Conservation (phyloP, 2,329 filamentous ascomycete species). For the Cytospora mali region DNA sequence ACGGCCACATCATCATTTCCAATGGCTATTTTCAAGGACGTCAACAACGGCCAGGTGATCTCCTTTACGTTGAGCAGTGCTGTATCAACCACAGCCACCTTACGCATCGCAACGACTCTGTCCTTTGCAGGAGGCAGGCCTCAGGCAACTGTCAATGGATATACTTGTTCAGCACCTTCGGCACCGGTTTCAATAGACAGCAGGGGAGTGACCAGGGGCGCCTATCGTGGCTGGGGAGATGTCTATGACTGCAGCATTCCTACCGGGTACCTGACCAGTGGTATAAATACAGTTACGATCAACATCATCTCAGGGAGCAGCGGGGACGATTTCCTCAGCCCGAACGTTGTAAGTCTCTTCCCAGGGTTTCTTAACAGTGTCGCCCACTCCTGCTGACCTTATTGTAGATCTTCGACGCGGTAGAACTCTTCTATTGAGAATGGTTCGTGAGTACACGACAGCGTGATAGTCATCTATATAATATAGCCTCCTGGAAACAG, state of each 20-base stretch:
- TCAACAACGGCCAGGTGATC: slow-evolving; percentile 63
- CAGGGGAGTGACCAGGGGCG: slow-evolving; percentile 66
- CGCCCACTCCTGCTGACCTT: not conserved
- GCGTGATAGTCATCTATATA: too few relatives aligned
- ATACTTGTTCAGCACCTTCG: slow-evolving; percentile 48
- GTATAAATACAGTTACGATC: slow-evolving; percentile 66
- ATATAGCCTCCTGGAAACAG: too few relatives aligned
- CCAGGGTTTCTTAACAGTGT: not conserved
- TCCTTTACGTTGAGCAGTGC: slow-evolving; percentile 57
- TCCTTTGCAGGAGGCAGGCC: slow-evolving; percentile 63
- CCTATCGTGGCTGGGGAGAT: slow-evolving; percentile 65
- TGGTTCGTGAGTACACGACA: too few relatives aligned
- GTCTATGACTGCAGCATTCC: slow-evolving; percentile 66
- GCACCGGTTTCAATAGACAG: slow-evolving; percentile 66
- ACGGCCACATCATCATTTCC: slow-evolving; percentile 57
- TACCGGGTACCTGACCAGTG: slow-evolving; percentile 59
- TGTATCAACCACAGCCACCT: slow-evolving; percentile 55
- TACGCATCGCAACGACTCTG: slow-evolving; percentile 67
- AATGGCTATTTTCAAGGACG: slow-evolving; percentile 66
- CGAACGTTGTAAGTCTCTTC: slow-evolving; percentile 52
- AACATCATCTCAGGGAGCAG: slow-evolving; percentile 60
- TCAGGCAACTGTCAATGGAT: slow-evolving; percentile 58
- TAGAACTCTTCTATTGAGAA: slow-evolving; percentile 37
- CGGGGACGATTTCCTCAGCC: slow-evolving; percentile 57
- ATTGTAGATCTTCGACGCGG: slow-evolving; percentile 38